A percentile compares a stretch with the other conserved stretches of the same genome.
phyloP scores from a whole-genome alignment of 805 yeast species.

The Sungouiella thailandica region DNA sequence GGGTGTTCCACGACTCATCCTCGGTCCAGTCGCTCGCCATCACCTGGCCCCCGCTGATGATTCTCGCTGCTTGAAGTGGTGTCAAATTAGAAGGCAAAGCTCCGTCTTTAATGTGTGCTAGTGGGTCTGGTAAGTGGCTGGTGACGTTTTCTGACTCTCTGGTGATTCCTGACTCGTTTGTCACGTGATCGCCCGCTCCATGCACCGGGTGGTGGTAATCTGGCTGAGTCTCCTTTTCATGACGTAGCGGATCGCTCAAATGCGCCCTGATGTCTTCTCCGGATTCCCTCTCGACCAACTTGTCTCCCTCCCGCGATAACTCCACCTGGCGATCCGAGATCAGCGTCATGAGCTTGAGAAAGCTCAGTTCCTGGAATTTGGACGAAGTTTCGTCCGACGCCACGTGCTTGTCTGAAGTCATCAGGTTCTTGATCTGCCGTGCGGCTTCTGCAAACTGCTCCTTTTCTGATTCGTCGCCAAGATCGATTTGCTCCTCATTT shows the following conservation, averaged over 20 bases:
- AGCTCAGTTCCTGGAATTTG: constrained; percentile 33
- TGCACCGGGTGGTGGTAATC: constrained; percentile 10
- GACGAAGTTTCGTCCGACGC: constrained; percentile 22
- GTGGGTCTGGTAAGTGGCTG: constrained; percentile 38
- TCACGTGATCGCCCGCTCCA: constrained; percentile 7
- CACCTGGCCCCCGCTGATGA: constrained; percentile 39
- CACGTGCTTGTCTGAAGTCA: constrained; percentile 24
- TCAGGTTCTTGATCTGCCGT: constrained; percentile 28
- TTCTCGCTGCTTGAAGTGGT: constrained; percentile 36
- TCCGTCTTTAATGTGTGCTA: constrained; percentile 40
- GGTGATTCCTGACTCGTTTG: constrained; percentile 10
- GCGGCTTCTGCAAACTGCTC: constrained; percentile 39
- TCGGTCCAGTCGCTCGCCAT: constrained; percentile 31
- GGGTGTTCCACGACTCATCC: constrained; percentile 20
- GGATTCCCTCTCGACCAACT: constrained; percentile 26
- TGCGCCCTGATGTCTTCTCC: constrained; percentile 33
- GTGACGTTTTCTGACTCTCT: constrained; percentile 13
- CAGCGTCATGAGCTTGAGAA: constrained; percentile 36
- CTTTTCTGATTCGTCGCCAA: constrained; percentile 20
- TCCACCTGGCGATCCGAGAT: constrained; percentile 35
- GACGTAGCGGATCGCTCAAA: constrained; percentile 16
- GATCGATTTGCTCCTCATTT: constrained; percentile 2
- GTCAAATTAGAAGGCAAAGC: constrained; percentile 23
- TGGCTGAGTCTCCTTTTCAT: constrained; percentile 6
- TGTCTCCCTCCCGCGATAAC: constrained; percentile 30